Conservation (phyloP, 2,329 filamentous ascomycete species). For the Aspergillus ochraceus region DNA sequence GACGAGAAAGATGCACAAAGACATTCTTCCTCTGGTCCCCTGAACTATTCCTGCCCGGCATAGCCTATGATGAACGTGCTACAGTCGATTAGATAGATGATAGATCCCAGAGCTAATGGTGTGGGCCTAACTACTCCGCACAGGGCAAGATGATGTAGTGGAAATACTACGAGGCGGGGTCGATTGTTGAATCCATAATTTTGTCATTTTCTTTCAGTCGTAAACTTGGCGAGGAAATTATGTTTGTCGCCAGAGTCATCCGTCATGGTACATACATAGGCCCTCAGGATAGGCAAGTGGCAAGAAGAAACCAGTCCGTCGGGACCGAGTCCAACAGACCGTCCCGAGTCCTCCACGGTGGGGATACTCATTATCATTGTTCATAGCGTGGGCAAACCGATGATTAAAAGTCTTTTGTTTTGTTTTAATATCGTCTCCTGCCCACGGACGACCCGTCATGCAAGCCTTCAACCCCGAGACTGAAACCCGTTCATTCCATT, state of each 20-base stretch:
- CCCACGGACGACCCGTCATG: slow-evolving; percentile 10
- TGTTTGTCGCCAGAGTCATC: not conserved
- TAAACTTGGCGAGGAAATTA: not conserved
- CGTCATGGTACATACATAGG: not conserved
- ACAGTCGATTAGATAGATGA: too few relatives aligned
- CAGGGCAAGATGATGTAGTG: not conserved
- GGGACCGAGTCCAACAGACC: not conserved
- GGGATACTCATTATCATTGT: slow-evolving; percentile 1
- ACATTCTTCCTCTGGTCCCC: too few relatives aligned
- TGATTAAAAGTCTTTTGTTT: slow-evolving; percentile 16
- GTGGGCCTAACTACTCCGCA: not conserved
- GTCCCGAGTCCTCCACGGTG: not conserved
- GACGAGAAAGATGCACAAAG: slow-evolving; percentile 14
- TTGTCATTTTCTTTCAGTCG: slow-evolving; percentile 9
- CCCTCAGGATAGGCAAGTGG: not conserved
- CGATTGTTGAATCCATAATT: not conserved
- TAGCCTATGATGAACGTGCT: not conserved
- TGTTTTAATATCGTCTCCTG: slow-evolving; percentile 18
- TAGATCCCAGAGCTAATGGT: not conserved
- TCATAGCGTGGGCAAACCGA: slow-evolving; percentile 3
- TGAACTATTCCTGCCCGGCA: not conserved
- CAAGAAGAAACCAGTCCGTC: not conserved
- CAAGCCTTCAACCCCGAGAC: slow-evolving; percentile 20
- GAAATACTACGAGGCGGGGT: not conserved
- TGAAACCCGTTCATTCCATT: slow-evolving; percentile 28